Conservation (phyloP, 257 asterid species). For the Solanum habrochaites region DNA sequence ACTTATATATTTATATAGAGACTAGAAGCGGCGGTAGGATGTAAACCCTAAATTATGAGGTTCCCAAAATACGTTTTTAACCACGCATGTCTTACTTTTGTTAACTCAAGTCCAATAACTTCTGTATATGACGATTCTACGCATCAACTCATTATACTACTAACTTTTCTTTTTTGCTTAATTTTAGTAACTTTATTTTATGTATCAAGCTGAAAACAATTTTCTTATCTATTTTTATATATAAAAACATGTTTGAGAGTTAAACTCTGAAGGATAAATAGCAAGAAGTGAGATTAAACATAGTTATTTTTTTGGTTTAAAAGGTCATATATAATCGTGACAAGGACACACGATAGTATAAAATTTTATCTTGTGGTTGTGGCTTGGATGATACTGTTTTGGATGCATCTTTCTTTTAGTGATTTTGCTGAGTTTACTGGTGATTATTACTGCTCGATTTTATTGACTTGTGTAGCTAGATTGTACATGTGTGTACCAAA, state of each 20-base stretch:
- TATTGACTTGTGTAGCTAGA: not conserved
- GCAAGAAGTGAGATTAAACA: not conserved
- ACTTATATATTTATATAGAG: not conserved
- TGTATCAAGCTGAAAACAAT: not conserved
- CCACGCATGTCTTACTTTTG: not conserved
- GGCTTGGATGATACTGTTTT: not conserved
- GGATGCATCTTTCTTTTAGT: not conserved
- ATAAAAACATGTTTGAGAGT: not conserved
- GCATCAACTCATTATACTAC: not conserved
- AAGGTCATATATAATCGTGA: not conserved
- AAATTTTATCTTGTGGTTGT: not conserved
- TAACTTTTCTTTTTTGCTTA: too few relatives aligned
- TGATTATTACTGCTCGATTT: too few relatives aligned
- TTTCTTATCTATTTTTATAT: too few relatives aligned
- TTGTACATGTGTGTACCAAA: not conserved
- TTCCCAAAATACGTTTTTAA: not conserved
- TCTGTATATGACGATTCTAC: not conserved
- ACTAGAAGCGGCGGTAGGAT: too few relatives aligned
- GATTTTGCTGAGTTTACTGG: not conserved
- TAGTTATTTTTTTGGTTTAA: too few relatives aligned
- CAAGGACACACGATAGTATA: not conserved
- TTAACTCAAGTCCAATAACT: not conserved
- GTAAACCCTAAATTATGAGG: not conserved
- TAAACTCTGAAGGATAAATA: not conserved
- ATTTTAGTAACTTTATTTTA: not conserved